Evolutionary conservation across 1,284 basidiomycete genomes (phyloP).

Genomic region (Xerocomus nothofagi): DNA sequence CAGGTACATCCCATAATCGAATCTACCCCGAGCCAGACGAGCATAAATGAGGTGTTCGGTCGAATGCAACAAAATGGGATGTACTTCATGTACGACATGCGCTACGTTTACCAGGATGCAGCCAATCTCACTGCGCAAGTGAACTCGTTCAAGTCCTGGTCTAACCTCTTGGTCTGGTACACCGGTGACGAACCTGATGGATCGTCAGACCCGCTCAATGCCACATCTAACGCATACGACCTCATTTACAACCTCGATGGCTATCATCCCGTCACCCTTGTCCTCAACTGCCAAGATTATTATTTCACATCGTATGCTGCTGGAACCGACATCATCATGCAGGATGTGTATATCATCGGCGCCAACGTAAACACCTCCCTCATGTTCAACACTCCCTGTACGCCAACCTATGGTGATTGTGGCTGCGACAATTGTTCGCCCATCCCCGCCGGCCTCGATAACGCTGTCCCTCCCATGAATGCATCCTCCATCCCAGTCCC

Average conservation of each 20-base stretch:
- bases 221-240: constrained; percentile 56
- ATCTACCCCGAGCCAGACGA: constrained; percentile 55
- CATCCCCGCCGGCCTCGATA: constrained; percentile 29
- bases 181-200: constrained; percentile 79
- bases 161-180: constrained; percentile 75
- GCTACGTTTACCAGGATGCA: constrained; percentile 60
- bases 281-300: constrained; percentile 75
- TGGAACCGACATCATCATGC: constrained; percentile 64
- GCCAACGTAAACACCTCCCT: constrained; percentile 70
- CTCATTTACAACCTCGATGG: constrained; percentile 68
- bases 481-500: constrained; percentile 22
- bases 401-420: constrained; percentile 66
- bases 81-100: constrained; percentile 80
- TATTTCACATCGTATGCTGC: constrained; percentile 58
- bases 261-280: constrained; percentile 78
- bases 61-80: constrained; percentile 69
- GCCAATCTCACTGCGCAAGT: constrained; percentile 65
- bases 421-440: constrained; percentile 60
- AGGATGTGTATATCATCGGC: constrained; percentile 60
- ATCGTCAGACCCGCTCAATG: constrained; percentile 61
- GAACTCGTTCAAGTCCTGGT: constrained; percentile 60
- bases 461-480: constrained; percentile 32
- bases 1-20: constrained; percentile 68
- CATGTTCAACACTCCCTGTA: constrained; percentile 55
- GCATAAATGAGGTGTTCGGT: constrained; percentile 50